These are phyloP conservation scores for Collybia mongolica DNA, from an alignment of 768 basidiomycete species.

Conservation along the genomic window DNA sequence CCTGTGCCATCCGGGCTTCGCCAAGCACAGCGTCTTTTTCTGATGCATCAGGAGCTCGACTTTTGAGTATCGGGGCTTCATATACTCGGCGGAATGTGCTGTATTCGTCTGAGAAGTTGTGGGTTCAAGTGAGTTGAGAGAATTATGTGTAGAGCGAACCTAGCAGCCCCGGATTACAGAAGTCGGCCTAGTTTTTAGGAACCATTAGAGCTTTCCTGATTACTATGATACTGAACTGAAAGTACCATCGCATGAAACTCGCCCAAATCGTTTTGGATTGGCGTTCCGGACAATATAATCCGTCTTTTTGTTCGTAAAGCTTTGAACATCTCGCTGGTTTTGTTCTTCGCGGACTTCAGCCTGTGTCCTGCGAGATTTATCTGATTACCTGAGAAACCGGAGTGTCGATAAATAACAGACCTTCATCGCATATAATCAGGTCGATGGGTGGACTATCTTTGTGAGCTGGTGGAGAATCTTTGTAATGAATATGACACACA, in stretches of 20 bases:
- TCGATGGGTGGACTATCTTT: constrained; percentile 80
- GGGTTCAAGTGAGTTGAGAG: constrained; percentile 3
- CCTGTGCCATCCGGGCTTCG: constrained; percentile 74
- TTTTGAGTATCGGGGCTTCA: constrained; percentile 84
- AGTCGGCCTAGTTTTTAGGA: constrained; percentile 61
- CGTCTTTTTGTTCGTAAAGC: constrained; percentile 71
- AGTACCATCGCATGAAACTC: constrained; percentile 97
- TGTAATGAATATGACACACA: constrained; percentile 36
- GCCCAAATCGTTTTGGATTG: constrained; percentile 93
- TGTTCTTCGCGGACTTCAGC: constrained; percentile 88
- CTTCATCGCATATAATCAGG: constrained; percentile 95
- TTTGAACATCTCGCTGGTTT: constrained; percentile 87
- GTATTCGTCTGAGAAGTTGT: constrained; percentile 59
- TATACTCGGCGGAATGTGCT: constrained; percentile 76
- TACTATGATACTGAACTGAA: background rate
- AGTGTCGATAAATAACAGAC: constrained; percentile 29
- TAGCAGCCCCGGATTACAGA: constrained; percentile 90
- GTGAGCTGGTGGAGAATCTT: background rate
- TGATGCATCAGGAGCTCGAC: constrained; percentile 76
- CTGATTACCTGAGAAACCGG: background rate
- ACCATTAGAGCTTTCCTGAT: background rate
- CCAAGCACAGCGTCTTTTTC: constrained; percentile 75
- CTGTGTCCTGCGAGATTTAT: constrained; percentile 63
- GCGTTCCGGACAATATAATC: constrained; percentile 93
- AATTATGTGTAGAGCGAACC: constrained; percentile 39